phyloP scores from a whole-genome alignment of 2,329 filamentous ascomycete genomes.

The Cyanodermella asteris region DNA sequence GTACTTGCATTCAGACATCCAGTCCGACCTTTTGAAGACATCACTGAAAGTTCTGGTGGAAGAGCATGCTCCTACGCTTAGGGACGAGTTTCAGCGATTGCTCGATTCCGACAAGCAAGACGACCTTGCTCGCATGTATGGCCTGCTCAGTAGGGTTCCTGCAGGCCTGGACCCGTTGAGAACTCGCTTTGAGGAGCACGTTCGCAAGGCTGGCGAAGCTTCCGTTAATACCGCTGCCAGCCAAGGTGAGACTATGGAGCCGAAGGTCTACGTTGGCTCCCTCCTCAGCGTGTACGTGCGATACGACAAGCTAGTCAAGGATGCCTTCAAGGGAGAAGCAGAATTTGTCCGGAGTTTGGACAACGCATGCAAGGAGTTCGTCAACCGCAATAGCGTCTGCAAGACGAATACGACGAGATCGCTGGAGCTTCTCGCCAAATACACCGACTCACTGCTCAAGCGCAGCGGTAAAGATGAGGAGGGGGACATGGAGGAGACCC shows the following conservation, averaged over 20 bases:
- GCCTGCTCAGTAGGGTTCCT: slow-evolving; percentile 65
- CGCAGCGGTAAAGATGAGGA: slow-evolving; percentile 90
- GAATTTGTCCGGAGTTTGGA: slow-evolving; percentile 93
- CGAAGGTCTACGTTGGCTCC: slow-evolving; percentile 90
- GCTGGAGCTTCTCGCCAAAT: slow-evolving; percentile 84
- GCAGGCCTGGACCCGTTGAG: slow-evolving; percentile 80
- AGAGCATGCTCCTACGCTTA: slow-evolving; percentile 63
- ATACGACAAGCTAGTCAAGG: slow-evolving; percentile 77
- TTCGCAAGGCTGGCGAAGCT: slow-evolving; percentile 66
- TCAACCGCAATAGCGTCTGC: slow-evolving; percentile 94
- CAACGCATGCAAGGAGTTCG: slow-evolving; percentile 92
- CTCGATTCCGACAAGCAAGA: slow-evolving; percentile 88
- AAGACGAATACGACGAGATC: slow-evolving; percentile 84
- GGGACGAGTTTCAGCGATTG: slow-evolving; percentile 87
- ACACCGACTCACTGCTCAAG: slow-evolving; percentile 77
- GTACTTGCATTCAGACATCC: slow-evolving; percentile 82
- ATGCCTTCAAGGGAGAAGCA: slow-evolving; percentile 82
- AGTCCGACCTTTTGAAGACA: slow-evolving; percentile 57
- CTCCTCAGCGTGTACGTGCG: slow-evolving; percentile 84
- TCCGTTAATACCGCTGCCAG: slow-evolving; percentile 81
- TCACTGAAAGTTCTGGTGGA: slow-evolving; percentile 81
- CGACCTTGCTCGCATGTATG: slow-evolving; percentile 93
- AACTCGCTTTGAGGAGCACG: slow-evolving; percentile 73
- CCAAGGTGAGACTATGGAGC: slow-evolving; percentile 75
- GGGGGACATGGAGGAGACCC: slow-evolving; percentile 69